Conservation (phyloP, 1,284 basidiomycete genomes). For the Tausonia pullulans region DNA sequence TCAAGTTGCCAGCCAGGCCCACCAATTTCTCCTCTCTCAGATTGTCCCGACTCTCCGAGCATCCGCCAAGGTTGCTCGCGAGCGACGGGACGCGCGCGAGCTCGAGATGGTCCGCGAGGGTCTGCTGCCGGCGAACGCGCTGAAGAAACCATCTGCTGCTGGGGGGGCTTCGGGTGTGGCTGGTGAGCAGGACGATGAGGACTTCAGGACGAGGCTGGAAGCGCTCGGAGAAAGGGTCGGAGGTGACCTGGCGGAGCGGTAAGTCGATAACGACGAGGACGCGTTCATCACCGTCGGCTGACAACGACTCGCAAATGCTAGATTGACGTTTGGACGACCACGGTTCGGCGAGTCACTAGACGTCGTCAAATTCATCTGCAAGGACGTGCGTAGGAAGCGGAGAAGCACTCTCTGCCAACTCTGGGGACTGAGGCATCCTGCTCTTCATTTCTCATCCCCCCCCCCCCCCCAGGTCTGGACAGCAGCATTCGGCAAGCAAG, state of each 20-base stretch:
- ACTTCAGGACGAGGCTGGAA: slow-evolving; percentile 57
- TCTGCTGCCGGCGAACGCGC: too few relatives aligned
- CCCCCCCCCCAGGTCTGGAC: slow-evolving; percentile 42
- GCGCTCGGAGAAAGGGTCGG: slow-evolving; percentile 78
- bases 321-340: slow-evolving; percentile 60
- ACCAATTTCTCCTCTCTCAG: too few relatives aligned
- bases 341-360: slow-evolving; percentile 75
- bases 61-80: too few relatives aligned
- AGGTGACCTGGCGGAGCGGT: slow-evolving; percentile 75
- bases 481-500: slow-evolving; percentile 80
- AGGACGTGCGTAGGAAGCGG: slow-evolving; percentile 47
- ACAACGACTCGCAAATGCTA: slow-evolving; percentile 26
- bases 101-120: too few relatives aligned
- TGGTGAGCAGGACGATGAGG: slow-evolving; percentile 48
- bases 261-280: slow-evolving; percentile 22
- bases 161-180: slow-evolving; percentile 32
- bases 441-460: slow-evolving; percentile 23
- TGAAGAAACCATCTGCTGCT: too few relatives aligned
- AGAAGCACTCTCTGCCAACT: background rate
- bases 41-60: too few relatives aligned
- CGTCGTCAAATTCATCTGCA: slow-evolving; percentile 89
- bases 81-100: too few relatives aligned
- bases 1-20: too few relatives aligned
- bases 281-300: background rate
- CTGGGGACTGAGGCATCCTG: background rate